Evolutionary conservation across 495 filamentous ascomycete genomes (phyloP).

Genomic region (Sporormia fimetaria): DNA sequence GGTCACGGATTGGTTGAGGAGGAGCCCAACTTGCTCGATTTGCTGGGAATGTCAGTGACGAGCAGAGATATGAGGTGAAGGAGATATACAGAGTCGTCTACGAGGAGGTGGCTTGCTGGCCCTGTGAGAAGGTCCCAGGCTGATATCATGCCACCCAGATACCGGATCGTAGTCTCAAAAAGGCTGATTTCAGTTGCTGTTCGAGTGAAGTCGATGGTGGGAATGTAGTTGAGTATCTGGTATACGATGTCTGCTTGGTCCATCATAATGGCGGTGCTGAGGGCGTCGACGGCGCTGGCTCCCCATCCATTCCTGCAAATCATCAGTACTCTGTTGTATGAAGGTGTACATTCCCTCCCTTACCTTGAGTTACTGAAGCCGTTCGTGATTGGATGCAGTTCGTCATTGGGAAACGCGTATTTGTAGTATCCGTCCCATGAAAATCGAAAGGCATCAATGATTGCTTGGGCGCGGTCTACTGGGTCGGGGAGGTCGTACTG

Average conservation of each 20-base stretch:
- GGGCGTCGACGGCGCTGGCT: slow-evolving; percentile 69
- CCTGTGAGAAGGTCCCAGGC: slow-evolving; percentile 73
- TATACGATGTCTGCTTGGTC: slow-evolving; percentile 52
- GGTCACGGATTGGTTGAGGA: slow-evolving; percentile 55
- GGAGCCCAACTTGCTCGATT: slow-evolving; percentile 39
- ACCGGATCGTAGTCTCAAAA: slow-evolving; percentile 87
- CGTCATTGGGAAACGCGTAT: slow-evolving; percentile 72
- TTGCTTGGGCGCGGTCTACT: slow-evolving; percentile 44
- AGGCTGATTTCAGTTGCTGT: slow-evolving; percentile 53
- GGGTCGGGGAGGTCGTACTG: background rate
- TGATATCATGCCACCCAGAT: slow-evolving; percentile 67
- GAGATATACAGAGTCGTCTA: slow-evolving; percentile 28
- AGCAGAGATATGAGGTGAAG: too few relatives aligned
- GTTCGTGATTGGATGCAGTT: slow-evolving; percentile 58
- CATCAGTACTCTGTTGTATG: background rate
- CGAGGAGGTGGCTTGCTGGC: slow-evolving; percentile 45
- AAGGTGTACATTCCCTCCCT: slow-evolving; percentile 13
- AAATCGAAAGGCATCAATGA: slow-evolving; percentile 63
- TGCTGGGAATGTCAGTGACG: slow-evolving; percentile 9
- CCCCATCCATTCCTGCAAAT: slow-evolving; percentile 69
- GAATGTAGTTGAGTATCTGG: slow-evolving; percentile 57
- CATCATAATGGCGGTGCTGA: slow-evolving; percentile 76
- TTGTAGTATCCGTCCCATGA: slow-evolving; percentile 74
- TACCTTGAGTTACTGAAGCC: slow-evolving; percentile 58
- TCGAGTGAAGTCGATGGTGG: slow-evolving; percentile 54